Base-by-base conservation (phyloP, 805 yeast genomes). In the Debaryomyces castellii region DNA sequence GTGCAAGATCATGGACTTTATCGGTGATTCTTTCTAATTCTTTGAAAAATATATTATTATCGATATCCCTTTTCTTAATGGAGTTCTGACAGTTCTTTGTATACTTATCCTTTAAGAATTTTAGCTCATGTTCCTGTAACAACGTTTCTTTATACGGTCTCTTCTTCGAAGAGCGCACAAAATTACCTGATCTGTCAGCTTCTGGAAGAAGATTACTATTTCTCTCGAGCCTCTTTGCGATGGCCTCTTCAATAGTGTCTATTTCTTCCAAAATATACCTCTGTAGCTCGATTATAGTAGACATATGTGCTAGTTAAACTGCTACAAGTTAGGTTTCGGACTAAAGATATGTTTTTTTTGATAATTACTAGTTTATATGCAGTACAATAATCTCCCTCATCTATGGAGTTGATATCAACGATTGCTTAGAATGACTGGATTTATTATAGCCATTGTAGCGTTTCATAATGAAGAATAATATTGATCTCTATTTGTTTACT, bases 61-160 rank as follows among this genome's bases (percentile, higher is more conserved):
- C 41, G 5, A 47, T 22, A 5, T 37, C 27, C 5, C 37, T 40
- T 4, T 40, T 45, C 5, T 47, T 49, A 7, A 50, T 40, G 10
- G 58, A 34, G 8, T 35, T 28, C 9, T 39, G 41, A 22, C 54
- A 41, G 16, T 49, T 46, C 37, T 52, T 62, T 34, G 62, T 63
- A 54, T 78, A 81, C 43, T 79, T 75, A 7, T 72, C 65, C 3
- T 77, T 52, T 43, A 90, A 78, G 35, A 60, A 51, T 16, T 68
- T 67, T 7, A 87, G 72, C 59, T 90, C 96, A 62, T 84, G 88
- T 54, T 83, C 82, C 53, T 85, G 91, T 17, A 80, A 48, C 0
- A 80, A 51, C 0, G 82, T 68, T 46, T 84, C 84, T 49, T 78
- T 73, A 14, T 62, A 64, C 0, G 82, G 67, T 50, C 80, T 64